These are phyloP conservation scores for Lipomyces kockii DNA, from an alignment of 805 yeast genomes.

Conservation along the genomic window DNA sequence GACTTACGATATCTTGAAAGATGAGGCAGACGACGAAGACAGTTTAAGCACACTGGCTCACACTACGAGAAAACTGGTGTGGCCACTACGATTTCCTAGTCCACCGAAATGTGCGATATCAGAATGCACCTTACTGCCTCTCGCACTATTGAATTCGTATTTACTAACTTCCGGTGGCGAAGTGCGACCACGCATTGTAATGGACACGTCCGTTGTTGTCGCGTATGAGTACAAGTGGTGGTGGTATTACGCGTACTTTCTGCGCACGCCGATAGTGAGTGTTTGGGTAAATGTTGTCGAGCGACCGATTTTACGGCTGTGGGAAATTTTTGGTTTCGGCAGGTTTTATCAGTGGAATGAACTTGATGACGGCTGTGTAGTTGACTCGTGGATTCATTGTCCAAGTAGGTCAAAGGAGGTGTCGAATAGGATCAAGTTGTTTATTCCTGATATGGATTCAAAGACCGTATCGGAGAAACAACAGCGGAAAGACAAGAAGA, in stretches of 20 bases:
- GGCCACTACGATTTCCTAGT: slow-evolving; percentile 26
- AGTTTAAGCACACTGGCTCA: neutral
- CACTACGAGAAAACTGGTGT: neutral
- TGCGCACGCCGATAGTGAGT: slow-evolving; percentile 20
- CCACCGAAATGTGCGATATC: slow-evolving; percentile 28
- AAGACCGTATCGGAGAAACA: neutral
- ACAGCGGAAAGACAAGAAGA: neutral
- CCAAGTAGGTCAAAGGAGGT: neutral
- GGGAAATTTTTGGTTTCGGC: slow-evolving; percentile 9
- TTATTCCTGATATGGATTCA: neutral
- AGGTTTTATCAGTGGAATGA: slow-evolving; percentile 21
- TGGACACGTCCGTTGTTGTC: slow-evolving; percentile 27
- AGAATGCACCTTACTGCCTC: slow-evolving; percentile 28
- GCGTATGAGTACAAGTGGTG: slow-evolving; percentile 30
- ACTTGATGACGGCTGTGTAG: slow-evolving; percentile 22
- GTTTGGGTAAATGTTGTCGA: slow-evolving; percentile 22
- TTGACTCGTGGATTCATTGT: slow-evolving; percentile 24
- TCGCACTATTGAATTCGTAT: slow-evolving; percentile 20
- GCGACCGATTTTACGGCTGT: slow-evolving; percentile 16
- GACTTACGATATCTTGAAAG: neutral
- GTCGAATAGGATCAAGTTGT: neutral
- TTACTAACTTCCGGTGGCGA: slow-evolving; percentile 5
- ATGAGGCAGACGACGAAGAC: neutral
- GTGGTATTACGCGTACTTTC: slow-evolving; percentile 30
- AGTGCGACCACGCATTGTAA: slow-evolving; percentile 19